Evolutionary conservation across 306 rosid genomes (phyloP).

Genomic region (Begonia peltatifolia): DNA sequence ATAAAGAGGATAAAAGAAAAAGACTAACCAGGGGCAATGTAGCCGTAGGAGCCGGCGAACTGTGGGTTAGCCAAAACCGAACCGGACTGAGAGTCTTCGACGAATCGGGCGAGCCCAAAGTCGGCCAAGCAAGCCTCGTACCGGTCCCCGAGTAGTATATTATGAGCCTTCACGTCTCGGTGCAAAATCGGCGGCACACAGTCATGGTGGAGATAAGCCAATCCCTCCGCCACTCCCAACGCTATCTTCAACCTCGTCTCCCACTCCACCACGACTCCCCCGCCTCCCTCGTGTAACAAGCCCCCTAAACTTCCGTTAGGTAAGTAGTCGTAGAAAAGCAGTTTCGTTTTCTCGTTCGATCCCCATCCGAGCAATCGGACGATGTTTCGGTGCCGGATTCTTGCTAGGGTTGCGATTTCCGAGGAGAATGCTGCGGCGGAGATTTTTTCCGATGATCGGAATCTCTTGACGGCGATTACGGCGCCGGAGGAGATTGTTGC

Average conservation of each 20-base stretch:
- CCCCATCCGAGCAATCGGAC: constrained; percentile 84
- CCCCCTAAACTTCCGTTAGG: constrained; percentile 50
- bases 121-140: constrained; percentile 83
- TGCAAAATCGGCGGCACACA: constrained; percentile 85
- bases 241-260: constrained; percentile 84
- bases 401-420: constrained; percentile 67
- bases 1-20: not conserved
- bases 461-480: constrained; percentile 53
- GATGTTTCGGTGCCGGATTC: constrained; percentile 83
- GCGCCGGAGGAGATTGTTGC: constrained; percentile 35
- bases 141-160: constrained; percentile 57
- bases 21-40: constrained; percentile 72
- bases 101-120: constrained; percentile 74
- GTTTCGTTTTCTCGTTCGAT: constrained; percentile 51
- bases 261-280: constrained; percentile 64
- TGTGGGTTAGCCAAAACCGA: constrained; percentile 57
- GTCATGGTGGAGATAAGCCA: constrained; percentile 83
- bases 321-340: constrained; percentile 59
- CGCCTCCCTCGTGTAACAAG: constrained; percentile 46
- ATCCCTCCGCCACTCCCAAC: constrained; percentile 67
- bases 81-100: constrained; percentile 39
- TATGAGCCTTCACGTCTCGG: constrained; percentile 80
- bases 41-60: constrained; percentile 90
- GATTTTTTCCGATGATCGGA: constrained; percentile 36
- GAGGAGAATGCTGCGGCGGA: constrained; percentile 73